A percentile compares a stretch with the other conserved stretches of the same genome.
Evolutionary conservation across 768 basidiomycete genomes (phyloP).

Genomic region (Mrakia gelida): DNA sequence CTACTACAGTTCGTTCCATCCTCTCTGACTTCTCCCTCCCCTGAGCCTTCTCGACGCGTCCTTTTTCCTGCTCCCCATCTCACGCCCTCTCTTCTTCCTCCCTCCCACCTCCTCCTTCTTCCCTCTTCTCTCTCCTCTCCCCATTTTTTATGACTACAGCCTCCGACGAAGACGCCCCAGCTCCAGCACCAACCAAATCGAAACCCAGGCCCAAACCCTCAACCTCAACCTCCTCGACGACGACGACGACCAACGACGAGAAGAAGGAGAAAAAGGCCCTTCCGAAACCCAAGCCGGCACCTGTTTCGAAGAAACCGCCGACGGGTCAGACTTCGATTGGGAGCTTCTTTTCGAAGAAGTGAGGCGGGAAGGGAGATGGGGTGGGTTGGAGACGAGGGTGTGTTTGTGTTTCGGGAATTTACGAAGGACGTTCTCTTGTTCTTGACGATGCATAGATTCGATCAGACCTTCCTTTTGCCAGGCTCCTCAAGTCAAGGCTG

Average conservation of each 20-base stretch:
- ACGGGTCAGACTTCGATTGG: neutral
- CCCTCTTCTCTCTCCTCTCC: neutral
- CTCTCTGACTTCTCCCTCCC: neutral
- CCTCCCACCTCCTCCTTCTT: neutral
- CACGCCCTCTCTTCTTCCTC: too few species aligned
- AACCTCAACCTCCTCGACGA: neutral
- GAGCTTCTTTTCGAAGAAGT: slow-evolving; percentile 15
- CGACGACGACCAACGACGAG: neutral
- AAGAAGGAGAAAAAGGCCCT: slow-evolving; percentile 7
- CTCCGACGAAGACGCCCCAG: neutral
- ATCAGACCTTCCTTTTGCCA: too few species aligned
- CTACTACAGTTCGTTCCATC: slow-evolving; percentile 5
- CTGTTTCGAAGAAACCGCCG: neutral
- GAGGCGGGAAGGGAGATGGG: neutral
- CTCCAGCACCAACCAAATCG: neutral
- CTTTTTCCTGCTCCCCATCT: too few species aligned
- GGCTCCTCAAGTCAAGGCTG: too few species aligned
- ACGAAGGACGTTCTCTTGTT: too few species aligned
- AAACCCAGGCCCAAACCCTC: neutral
- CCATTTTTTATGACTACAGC: neutral
- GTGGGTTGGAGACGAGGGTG: too few species aligned
- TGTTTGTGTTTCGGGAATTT: too few species aligned
- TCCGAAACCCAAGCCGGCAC: neutral
- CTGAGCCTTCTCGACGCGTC: neutral
- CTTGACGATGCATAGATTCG: too few species aligned